Evolutionary conservation across 805 yeast genomes (phyloP).

Genomic region (Pichia pseudocactophila): DNA sequence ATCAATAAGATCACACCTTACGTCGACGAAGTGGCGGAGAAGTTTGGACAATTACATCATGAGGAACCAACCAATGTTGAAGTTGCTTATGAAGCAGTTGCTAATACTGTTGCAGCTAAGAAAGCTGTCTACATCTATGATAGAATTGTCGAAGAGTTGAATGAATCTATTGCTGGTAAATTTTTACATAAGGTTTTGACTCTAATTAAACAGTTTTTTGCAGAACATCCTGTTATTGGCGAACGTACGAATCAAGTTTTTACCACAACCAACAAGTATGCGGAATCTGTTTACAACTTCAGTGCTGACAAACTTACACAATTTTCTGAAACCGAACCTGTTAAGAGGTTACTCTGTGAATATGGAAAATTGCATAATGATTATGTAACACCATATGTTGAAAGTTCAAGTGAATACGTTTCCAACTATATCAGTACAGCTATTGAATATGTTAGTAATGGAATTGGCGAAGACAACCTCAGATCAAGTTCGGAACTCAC

Average conservation of each 20-base stretch:
- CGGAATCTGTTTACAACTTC: neutral
- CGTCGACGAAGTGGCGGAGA: neutral
- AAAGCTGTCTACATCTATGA: neutral
- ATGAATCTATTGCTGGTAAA: too few species aligned
- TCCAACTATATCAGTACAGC: neutral
- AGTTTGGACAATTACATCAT: neutral
- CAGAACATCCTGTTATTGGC: neutral
- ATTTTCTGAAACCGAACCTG: neutral
- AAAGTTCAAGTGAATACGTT: neutral
- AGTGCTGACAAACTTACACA: neutral
- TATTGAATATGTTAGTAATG: neutral
- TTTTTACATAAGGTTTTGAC: neutral
- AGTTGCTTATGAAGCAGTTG: neutral
- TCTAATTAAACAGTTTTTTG: neutral
- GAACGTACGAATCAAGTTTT: neutral
- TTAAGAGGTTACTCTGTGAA: neutral
- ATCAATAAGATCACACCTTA: neutral
- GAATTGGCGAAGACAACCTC: neutral
- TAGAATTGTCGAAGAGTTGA: neutral
- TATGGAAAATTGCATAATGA: neutral
- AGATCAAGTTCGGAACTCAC: constrained; percentile 1
- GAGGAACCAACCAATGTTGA: neutral
- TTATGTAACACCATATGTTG: constrained; percentile 5
- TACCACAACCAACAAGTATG: neutral
- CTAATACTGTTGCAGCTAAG: neutral